A percentile compares a stretch with the other conserved stretches of the same genome.
These are phyloP conservation scores for Pythium rhizo-oryzae DNA, from an alignment of 352 stramenopile species.

Conservation along the genomic window DNA sequence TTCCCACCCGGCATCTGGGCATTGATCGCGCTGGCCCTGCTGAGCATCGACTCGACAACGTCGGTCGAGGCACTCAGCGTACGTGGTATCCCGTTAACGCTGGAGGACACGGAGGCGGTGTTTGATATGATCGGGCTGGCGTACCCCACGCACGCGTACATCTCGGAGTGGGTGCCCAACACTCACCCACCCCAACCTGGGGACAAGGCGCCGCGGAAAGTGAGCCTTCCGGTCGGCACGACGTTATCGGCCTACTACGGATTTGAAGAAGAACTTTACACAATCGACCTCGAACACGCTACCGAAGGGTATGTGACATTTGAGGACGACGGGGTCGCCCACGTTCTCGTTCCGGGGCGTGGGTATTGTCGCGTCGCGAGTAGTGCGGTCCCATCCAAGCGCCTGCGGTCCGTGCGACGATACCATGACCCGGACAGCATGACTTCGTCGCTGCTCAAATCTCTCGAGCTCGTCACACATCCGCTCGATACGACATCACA, in stretches of 20 bases:
- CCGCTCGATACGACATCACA: background rate
- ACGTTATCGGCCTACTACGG: constrained; percentile 1
- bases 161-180: background rate
- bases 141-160: background rate
- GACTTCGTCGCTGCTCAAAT: constrained; percentile 1
- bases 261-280: constrained; percentile 11
- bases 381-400: background rate
- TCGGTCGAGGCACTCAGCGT: background rate
- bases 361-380: background rate
- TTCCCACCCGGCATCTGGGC: background rate
- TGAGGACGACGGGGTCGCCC: background rate
- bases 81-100: background rate
- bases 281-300: background rate
- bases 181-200: background rate
- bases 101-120: background rate
- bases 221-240: background rate
- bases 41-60: background rate
- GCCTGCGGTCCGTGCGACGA: background rate
- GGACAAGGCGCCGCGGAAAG: background rate
- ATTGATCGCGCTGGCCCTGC: background rate
- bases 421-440: background rate
- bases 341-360: background rate
- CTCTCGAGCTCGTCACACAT: background rate
- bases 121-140: background rate
- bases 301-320: background rate